These are phyloP conservation scores for Boletus huronensis DNA, from an alignment of 768 basidiomycete genomes.

Conservation along the genomic window DNA sequence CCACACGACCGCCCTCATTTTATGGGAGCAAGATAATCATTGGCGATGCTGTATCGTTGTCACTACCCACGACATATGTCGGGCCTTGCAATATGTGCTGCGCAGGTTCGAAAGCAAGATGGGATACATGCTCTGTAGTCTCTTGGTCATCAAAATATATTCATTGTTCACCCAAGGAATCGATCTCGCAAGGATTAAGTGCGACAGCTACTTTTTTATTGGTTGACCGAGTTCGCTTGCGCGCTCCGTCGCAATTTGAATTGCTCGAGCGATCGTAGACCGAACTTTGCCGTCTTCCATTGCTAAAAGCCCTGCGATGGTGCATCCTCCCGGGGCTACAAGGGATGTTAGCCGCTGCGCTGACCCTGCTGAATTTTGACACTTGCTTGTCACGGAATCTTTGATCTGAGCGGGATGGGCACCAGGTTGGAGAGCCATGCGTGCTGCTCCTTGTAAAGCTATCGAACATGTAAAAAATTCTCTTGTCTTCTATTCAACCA, in stretches of 20 bases:
- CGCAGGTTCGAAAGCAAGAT: conserved; percentile 37
- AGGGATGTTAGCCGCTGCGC: neutral
- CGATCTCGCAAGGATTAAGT: neutral
- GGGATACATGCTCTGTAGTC: conserved; percentile 24
- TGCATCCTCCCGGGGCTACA: conserved; percentile 94
- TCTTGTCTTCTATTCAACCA: neutral
- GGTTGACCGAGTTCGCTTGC: conserved; percentile 83
- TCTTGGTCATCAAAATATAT: neutral
- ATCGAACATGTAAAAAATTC: conserved; percentile 1
- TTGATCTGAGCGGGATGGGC: conserved; percentile 95
- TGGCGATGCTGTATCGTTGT: conserved; percentile 22
- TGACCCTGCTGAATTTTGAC: neutral
- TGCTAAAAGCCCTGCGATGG: conserved; percentile 93
- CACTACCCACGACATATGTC: conserved; percentile 36
- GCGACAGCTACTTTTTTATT: conserved; percentile 39
- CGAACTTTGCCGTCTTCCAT: conserved; percentile 93
- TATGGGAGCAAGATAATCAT: conserved; percentile 75
- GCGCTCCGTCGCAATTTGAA: conserved; percentile 89
- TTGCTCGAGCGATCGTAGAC: conserved; percentile 91
- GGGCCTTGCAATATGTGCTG: conserved; percentile 25
- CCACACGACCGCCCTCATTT: conserved; percentile 93
- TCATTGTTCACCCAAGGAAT: neutral
- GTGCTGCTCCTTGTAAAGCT: conserved; percentile 95
- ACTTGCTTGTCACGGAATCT: conserved; percentile 93
- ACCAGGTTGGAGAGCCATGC: conserved; percentile 89